A percentile compares a stretch with the other conserved stretches of the same genome.
phyloP scores from a whole-genome alignment of 257 asterid species.

The Anisodus acutangulus region DNA sequence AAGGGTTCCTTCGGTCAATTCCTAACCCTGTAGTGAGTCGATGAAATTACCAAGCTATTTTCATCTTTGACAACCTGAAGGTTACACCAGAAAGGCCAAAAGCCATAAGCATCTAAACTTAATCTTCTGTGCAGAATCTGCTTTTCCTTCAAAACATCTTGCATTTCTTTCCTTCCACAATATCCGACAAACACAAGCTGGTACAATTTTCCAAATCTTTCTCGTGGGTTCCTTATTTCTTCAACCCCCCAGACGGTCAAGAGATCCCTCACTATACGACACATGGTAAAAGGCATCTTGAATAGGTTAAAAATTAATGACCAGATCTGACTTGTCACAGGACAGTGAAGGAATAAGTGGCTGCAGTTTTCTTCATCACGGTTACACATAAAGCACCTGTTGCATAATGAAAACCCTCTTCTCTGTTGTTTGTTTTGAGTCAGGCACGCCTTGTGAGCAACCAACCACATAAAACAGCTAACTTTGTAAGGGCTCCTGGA shows the following conservation, averaged over 20 bases:
- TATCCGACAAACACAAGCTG: background rate
- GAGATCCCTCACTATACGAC: background rate
- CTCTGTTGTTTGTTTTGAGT: background rate
- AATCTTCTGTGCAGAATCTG: background rate
- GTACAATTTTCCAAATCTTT: background rate
- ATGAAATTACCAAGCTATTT: background rate
- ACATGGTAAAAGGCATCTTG: background rate
- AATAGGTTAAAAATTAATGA: background rate
- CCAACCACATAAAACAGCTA: background rate
- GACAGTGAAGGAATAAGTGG: background rate
- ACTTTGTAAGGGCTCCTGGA: background rate
- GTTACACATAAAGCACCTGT: background rate
- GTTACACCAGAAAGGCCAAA: background rate
- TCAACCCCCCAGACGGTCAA: background rate
- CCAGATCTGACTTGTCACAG: background rate
- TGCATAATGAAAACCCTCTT: background rate
- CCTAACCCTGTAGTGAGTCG: background rate
- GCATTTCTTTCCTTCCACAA: background rate
- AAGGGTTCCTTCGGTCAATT: background rate
- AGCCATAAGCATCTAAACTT: background rate
- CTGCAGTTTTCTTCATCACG: background rate
- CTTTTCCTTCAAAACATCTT: background rate
- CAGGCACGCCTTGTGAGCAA: background rate
- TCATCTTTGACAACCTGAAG: background rate
- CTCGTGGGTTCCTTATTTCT: background rate